These are phyloP conservation scores for Aureobasidium sp. DNA, from an alignment of 2,329 filamentous ascomycete species.

Conservation along the genomic window DNA sequence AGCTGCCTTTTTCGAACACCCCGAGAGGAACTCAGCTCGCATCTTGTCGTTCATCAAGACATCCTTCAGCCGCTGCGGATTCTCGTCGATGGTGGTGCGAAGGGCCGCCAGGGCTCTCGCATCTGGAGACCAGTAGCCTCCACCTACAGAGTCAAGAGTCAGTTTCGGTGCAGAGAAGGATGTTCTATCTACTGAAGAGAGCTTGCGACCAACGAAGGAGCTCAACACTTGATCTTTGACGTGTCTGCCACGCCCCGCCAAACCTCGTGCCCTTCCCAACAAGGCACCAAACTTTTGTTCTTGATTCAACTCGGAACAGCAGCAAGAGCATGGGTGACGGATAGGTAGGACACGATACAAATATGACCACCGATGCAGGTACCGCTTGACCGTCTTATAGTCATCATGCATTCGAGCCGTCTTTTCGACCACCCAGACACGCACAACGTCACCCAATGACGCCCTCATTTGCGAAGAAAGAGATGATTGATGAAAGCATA, in stretches of 20 bases:
- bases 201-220: not conserved
- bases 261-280: no score
- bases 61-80: constrained; percentile 61
- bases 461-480: not conserved
- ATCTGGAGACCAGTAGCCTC: constrained; percentile 76
- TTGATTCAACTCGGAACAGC: not conserved
- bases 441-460: not conserved
- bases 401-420: not conserved
- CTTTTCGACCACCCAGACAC: not conserved
- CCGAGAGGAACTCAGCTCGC: constrained; percentile 58
- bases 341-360: not conserved
- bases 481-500: not conserved
- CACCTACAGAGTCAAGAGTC: constrained; percentile 43
- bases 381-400: not conserved
- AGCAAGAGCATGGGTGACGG: not conserved
- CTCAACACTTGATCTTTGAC: not conserved
- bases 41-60: constrained; percentile 57
- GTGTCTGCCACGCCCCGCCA: not conserved
- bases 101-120: constrained; percentile 57
- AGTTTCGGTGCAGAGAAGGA: not conserved
- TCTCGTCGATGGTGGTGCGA: constrained; percentile 67
- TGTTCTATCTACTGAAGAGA: not conserved
- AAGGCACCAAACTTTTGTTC: not conserved
- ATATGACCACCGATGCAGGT: not conserved
- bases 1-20: constrained; percentile 47